A percentile compares a stretch with the other conserved stretches of the same genome.
Conservation (phyloP, 2,329 filamentous ascomycete genomes). For the Thelonectria rubi region DNA sequence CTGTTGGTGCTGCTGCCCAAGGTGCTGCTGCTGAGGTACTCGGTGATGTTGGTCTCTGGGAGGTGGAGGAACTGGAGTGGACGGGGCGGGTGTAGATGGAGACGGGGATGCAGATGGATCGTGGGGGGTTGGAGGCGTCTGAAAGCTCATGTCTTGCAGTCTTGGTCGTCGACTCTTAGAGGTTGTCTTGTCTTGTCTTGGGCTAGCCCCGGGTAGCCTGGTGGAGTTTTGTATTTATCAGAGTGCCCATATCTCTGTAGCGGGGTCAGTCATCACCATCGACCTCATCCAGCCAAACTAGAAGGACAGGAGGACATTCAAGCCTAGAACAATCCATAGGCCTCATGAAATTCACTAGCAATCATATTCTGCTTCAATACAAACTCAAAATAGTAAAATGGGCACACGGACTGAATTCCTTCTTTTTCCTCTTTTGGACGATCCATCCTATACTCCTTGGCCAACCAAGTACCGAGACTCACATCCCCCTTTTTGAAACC, state of each 20-base stretch:
- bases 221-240: slow-evolving; percentile 29
- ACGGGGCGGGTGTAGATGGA: slow-evolving; percentile 29
- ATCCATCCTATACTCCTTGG: slow-evolving; percentile 8
- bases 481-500: slow-evolving; percentile 1
- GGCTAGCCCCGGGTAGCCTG: slow-evolving; percentile 33
- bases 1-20: slow-evolving; percentile 22
- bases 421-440: slow-evolving; percentile 1
- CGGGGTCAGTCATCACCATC: slow-evolving; percentile 20
- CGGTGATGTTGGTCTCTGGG: slow-evolving; percentile 44
- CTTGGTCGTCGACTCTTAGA: slow-evolving; percentile 31
- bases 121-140: slow-evolving; percentile 40
- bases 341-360: neutral
- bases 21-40: slow-evolving; percentile 28
- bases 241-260: slow-evolving; percentile 33
- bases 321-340: neutral
- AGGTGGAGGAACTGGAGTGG: slow-evolving; percentile 30
- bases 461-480: neutral
- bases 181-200: slow-evolving; percentile 41
- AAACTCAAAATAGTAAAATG: neutral
- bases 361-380: neutral
- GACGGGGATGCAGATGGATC: slow-evolving; percentile 36
- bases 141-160: slow-evolving; percentile 48
- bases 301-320: neutral
- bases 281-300: neutral
- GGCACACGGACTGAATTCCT: neutral